Conservation (phyloP, 2,329 filamentous ascomycete species). For the Fusarium sulawesiense region DNA sequence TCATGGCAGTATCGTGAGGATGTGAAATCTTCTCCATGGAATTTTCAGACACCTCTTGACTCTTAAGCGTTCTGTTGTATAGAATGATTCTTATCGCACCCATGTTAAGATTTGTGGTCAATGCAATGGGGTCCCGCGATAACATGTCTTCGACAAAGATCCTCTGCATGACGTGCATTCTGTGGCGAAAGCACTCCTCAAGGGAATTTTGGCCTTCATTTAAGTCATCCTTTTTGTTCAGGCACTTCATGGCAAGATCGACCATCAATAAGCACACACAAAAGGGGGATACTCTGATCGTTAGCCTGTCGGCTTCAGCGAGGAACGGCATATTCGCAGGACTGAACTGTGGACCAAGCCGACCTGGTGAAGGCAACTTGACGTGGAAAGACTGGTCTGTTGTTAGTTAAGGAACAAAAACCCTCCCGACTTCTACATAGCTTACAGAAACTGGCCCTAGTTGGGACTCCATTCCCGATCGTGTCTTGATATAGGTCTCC, state of each 20-base stretch:
- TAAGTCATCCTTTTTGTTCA: accelerated
- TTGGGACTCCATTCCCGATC: background rate
- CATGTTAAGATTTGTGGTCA: background rate
- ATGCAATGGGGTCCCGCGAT: background rate
- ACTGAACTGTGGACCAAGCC: background rate
- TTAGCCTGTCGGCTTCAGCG: background rate
- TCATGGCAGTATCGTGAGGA: background rate
- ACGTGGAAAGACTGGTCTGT: background rate
- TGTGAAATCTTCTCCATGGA: background rate
- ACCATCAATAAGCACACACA: background rate
- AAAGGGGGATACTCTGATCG: accelerated
- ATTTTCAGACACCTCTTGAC: background rate
- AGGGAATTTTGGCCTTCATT: background rate
- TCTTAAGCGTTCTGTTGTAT: accelerated
- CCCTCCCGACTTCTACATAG: no score
- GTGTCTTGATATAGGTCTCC: background rate
- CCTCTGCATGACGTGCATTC: background rate
- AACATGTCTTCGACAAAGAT: accelerated
- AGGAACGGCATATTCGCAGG: accelerated
- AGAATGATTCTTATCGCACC: background rate
- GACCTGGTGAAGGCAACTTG: background rate
- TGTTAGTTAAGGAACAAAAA: no score
- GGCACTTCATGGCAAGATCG: background rate
- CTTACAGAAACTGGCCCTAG: background rate
- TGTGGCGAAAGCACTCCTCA: no score